Conservation (phyloP, 169 alveolate species). For the Perkinsus olseni region DNA sequence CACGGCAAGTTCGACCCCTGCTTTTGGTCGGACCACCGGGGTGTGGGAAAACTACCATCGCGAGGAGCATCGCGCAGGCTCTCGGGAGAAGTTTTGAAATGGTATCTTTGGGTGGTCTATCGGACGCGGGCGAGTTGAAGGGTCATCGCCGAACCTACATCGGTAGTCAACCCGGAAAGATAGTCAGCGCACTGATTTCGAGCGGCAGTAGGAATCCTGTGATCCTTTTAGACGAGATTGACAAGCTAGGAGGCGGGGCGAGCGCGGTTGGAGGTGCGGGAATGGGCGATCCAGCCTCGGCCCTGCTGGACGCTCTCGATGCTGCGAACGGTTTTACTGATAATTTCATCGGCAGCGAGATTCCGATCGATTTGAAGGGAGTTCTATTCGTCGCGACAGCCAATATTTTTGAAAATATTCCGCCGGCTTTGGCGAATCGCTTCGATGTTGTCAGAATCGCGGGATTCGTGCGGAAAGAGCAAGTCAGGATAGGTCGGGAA, state of each 20-base stretch:
- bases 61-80: conserved; percentile 57
- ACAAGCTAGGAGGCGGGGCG: conserved; percentile 47
- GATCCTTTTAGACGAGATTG: conserved; percentile 61
- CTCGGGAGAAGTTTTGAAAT: conserved; percentile 57
- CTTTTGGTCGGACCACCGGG: conserved; percentile 68
- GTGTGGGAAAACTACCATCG: conserved; percentile 66
- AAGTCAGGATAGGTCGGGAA: conserved; percentile 27
- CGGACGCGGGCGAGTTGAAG: conserved; percentile 67
- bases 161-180: conserved; percentile 59
- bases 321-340: conserved; percentile 52
- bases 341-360: conserved; percentile 48
- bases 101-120: conserved; percentile 60
- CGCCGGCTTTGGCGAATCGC: conserved; percentile 56
- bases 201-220: conserved; percentile 55
- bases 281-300: conserved; percentile 60
- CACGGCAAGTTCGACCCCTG: conserved; percentile 31
- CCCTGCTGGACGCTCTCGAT: conserved; percentile 60
- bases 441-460: conserved; percentile 53
- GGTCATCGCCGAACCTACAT: conserved; percentile 69
- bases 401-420: conserved; percentile 44
- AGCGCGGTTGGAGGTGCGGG: not conserved
- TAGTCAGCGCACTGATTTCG: conserved; percentile 44
- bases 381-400: conserved; percentile 62
- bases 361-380: conserved; percentile 54
- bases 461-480: conserved; percentile 55